Evolutionary conservation across 345 rosid genomes (phyloP).

Genomic region (Nasturtium officinale): DNA sequence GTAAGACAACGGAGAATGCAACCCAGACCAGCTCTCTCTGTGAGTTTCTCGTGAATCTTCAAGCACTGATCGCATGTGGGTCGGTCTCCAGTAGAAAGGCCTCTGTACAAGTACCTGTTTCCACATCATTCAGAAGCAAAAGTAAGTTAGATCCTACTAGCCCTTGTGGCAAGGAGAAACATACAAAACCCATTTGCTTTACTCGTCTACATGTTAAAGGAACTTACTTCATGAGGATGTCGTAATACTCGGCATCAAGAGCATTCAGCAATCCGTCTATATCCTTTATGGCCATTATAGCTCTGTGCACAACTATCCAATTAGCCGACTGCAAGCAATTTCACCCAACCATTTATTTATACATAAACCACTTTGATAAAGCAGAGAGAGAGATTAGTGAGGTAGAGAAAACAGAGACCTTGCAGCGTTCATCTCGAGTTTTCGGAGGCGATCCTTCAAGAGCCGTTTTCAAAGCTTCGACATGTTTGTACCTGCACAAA

Average conservation of each 20-base stretch:
- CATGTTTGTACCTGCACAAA: slow-evolving; percentile 44
- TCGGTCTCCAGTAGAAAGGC: slow-evolving; percentile 86
- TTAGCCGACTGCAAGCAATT: slow-evolving; percentile 71
- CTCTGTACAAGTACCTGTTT: slow-evolving; percentile 88
- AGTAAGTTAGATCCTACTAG: no score
- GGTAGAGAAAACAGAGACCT: slow-evolving; percentile 50
- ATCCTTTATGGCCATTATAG: slow-evolving; percentile 88
- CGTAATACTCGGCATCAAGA: slow-evolving; percentile 91
- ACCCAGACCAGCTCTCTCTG: slow-evolving; percentile 88
- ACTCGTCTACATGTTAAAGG: not conserved
- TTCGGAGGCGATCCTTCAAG: slow-evolving; percentile 91
- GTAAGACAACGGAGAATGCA: slow-evolving; percentile 84
- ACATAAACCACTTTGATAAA: no score
- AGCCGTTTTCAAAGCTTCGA: slow-evolving; percentile 90
- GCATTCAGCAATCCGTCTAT: slow-evolving; percentile 76
- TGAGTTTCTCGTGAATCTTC: slow-evolving; percentile 81
- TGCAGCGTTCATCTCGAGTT: slow-evolving; percentile 87
- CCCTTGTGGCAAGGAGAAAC: no score
- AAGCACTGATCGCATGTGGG: slow-evolving; percentile 94
- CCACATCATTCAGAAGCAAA: no score
- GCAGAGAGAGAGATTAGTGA: no score
- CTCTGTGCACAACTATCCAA: slow-evolving; percentile 91
- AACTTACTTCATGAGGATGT: slow-evolving; percentile 89
- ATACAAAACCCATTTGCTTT: not conserved
- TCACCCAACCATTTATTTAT: no score